A percentile compares a stretch with the other conserved stretches of the same genome.
These are phyloP conservation scores for Gnetum montanum DNA, from an alignment of 75 land plant genomes.

Conservation along the genomic window DNA sequence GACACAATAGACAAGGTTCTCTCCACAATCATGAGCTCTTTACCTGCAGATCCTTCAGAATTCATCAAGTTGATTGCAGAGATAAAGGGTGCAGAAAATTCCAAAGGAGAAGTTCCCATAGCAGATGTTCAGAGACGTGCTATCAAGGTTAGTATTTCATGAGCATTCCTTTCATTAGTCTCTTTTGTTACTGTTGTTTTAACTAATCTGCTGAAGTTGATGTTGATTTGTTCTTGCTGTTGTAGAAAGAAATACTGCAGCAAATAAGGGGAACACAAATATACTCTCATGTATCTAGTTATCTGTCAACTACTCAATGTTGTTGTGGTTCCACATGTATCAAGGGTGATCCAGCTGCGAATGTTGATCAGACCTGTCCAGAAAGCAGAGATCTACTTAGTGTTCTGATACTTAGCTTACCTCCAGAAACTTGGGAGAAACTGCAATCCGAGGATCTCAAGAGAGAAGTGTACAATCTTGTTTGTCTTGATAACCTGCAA, in stretches of 20 bases:
- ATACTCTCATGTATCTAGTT: conserved; percentile 26
- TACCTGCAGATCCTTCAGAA: conserved; percentile 39
- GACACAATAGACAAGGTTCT: conserved; percentile 33
- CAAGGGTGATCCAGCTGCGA: not conserved
- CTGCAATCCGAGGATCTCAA: conserved; percentile 30
- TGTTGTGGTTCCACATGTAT: conserved; percentile 11
- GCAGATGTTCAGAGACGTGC: conserved; percentile 58
- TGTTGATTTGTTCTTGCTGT: not conserved
- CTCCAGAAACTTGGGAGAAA: conserved; percentile 38
- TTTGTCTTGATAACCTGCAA: conserved; percentile 36
- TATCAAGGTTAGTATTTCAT: conserved; percentile 34
- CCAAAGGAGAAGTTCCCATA: conserved; percentile 16
- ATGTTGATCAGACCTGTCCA: conserved; percentile 25
- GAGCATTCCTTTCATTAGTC: not conserved
- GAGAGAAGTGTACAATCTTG: conserved; percentile 25
- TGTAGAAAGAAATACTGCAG: conserved; percentile 49
- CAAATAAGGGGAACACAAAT: conserved; percentile 46
- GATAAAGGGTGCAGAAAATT: conserved; percentile 47
- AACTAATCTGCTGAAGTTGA: not conserved
- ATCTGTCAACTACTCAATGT: conserved; percentile 14
- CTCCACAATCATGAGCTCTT: conserved; percentile 23
- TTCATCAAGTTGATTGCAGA: conserved; percentile 86
- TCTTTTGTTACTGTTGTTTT: not conserved
- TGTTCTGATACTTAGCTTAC: conserved; percentile 41
- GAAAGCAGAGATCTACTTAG: conserved; percentile 42